Evolutionary conservation across 2,329 filamentous ascomycete genomes (phyloP), one percentile per base, ranked within the genome.

Genomic region (Colletotrichum navitas): DNA sequence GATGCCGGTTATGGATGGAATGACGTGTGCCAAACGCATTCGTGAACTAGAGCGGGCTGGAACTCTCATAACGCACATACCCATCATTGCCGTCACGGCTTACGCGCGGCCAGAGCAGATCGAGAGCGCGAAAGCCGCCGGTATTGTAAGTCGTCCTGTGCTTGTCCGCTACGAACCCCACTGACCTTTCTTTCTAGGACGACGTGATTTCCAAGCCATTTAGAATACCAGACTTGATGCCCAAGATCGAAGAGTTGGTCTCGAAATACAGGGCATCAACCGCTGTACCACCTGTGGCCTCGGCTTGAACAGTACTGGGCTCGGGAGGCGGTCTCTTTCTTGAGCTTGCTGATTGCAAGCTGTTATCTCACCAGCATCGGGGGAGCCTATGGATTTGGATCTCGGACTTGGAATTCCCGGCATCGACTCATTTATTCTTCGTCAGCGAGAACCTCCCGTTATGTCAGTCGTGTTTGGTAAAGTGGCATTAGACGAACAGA

Each of bases 1-100:
- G 77, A 95, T 95, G 93, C 93, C 93, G 1, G 87, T 94, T 54
- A 94, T 94, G 93, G 92, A 95, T 76, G 93, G 93, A 45, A 88
- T 93, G 80, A 92, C 91, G 2, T 94, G 92, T 74, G 90, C 92
- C 16, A 85, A 87, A 52, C 88, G 84, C 71, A 94, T 95, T 64
- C 87, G 93, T 24, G 87, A 91, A 71, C 83, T 93, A 24, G 92
- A 95, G 78, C 82, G 81, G 60, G 84, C 88, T 64, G 89, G 89
- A 26, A 88, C 85, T 41, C 87, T 93, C 59, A 84, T 86, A 24
- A 83, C 85, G 61, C 92, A 93, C 76, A 88, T 94, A n/a, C 91
- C 92, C 2, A 93, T 94, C 75, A 93, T 94, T 75, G 92, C 91
- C n/a, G 92, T 93, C n/a, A 95, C 93, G 47, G 93, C 93, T 2